A percentile compares a stretch with the other conserved stretches of the same genome.
These are phyloP conservation scores for Ogataea methylovora DNA, from an alignment of 805 yeast species.

Conservation along the genomic window DNA sequence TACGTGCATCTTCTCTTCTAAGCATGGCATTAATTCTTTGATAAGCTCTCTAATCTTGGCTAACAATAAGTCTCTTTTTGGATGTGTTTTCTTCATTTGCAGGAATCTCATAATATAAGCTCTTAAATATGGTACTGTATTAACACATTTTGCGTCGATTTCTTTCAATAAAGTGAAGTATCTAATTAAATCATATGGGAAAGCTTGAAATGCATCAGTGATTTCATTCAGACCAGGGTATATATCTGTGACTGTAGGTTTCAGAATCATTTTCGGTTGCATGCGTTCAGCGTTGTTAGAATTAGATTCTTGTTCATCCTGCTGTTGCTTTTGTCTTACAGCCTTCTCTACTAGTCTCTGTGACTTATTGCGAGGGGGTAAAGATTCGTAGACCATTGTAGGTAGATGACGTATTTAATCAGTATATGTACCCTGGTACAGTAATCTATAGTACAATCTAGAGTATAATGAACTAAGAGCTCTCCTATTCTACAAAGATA, in stretches of 20 bases:
- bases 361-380: conserved; percentile 21
- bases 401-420: no score
- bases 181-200: conserved; percentile 75
- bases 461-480: no score
- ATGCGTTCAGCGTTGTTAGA: background rate
- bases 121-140: conserved; percentile 61
- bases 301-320: background rate
- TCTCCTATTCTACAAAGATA: no score
- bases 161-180: conserved; percentile 86
- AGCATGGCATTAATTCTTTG: conserved; percentile 76
- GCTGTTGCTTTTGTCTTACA: conserved; percentile 6
- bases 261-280: conserved; percentile 6
- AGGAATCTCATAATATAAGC: conserved; percentile 43
- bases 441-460: no score
- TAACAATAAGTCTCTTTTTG: conserved; percentile 30
- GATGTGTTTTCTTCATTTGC: conserved; percentile 27
- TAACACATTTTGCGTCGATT: conserved; percentile 88
- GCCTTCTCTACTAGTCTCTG: conserved; percentile 19
- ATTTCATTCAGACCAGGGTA: conserved; percentile 90
- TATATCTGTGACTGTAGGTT: conserved; percentile 28
- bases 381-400: conserved; percentile 14
- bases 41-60: conserved; percentile 36
- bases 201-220: conserved; percentile 83
- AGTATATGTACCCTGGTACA: no score
- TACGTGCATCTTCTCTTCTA: conserved; percentile 97